Base-by-base conservation (phyloP, 768 basidiomycete genomes). In the Clitopilus hobsonii region DNA sequence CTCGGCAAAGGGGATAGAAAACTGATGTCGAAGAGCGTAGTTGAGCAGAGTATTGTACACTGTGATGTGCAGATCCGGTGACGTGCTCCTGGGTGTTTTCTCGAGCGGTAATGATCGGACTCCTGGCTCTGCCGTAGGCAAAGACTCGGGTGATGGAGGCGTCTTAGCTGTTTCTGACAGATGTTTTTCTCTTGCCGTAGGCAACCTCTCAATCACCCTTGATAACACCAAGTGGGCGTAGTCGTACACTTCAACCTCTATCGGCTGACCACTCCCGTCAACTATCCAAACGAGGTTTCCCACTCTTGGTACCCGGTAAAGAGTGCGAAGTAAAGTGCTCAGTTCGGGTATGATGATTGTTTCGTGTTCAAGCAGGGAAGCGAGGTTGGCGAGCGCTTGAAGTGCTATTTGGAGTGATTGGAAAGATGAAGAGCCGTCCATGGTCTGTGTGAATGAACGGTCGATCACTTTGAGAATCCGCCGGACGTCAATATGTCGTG, bases 1-100 rank as follows among this genome's bases (percentile, higher is more conserved):
- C 13, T 74, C 65, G 0, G 81, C 86, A 23, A 81, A 69, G 0
- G 62, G 55, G 16, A 77, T 67, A 5, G 84, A 84, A 36, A 74
- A 68, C n/a, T 79, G 77, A 60, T 87, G 77, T 6, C 80, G 79
- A 29, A 92, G 73, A 3, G 84, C 72, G 65, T 89, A 91, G 57
- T 86, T 76, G 3, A 91, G 60, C 24, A 92, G 77, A 0, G 81
- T 62, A 63, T 89, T 87, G 67, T 84, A 87, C 8, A 63, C 58
- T 8, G 64, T 54, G 23, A 60, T 48, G 55, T 56, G 59, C 8
- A 66, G 57, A 16, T 62, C 63, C 4, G 63, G 64, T 38, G 57
- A 60, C 20, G 56, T 49, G n/a, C 53, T 11, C 22, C 22, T 23
- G 5, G 18, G 11, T 38, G 60, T 48, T 4, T 25, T 51, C 55